Evolutionary conservation across 805 yeast species (phyloP).

Genomic region (Candida pseudofarinosa): DNA sequence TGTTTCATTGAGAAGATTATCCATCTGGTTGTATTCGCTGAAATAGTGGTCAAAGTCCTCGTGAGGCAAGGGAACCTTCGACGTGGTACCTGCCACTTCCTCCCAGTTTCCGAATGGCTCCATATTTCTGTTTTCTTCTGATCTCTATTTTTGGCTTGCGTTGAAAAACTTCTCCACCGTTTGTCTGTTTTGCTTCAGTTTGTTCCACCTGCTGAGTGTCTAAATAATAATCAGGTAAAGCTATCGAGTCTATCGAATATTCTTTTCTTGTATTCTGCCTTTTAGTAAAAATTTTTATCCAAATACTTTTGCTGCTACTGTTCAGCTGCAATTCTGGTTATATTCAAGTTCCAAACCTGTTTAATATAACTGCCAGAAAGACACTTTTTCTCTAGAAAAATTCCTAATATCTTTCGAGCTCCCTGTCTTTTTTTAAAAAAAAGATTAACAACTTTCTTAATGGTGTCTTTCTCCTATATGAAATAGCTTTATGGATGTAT

Average conservation of each 20-base stretch:
- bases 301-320: neutral
- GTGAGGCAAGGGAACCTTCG: constrained; percentile 46
- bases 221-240: neutral
- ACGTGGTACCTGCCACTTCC: constrained; percentile 21
- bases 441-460: neutral
- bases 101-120: constrained; percentile 27
- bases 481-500: neutral
- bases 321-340: neutral
- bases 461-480: neutral
- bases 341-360: neutral
- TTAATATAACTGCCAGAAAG: neutral
- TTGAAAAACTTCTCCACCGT: neutral
- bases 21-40: constrained; percentile 45
- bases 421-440: neutral
- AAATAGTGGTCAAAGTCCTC: constrained; percentile 51
- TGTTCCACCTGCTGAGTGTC: neutral
- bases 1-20: constrained; percentile 54
- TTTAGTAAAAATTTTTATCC: neutral
- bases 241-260: neutral
- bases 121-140: constrained; percentile 10
- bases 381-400: neutral
- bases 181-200: neutral
- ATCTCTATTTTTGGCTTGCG: neutral
- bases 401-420: neutral
- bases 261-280: neutral